Conservation (phyloP, 768 basidiomycete genomes). For the Boletus subparvulus region DNA sequence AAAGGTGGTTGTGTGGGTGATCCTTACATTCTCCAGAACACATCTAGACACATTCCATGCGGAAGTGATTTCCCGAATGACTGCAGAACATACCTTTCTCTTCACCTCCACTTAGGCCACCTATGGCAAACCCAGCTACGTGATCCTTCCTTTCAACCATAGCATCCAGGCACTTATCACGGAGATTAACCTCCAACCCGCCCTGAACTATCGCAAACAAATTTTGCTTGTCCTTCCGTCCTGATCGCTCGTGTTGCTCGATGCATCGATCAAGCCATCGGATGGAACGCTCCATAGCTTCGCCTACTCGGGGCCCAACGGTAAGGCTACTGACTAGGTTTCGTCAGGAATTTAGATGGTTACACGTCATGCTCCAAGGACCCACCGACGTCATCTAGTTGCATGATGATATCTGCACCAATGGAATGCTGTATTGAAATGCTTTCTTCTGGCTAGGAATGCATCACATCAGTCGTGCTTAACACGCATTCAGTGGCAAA, state of each 20-base stretch:
- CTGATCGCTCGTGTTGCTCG: conserved; percentile 65
- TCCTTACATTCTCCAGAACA: conserved; percentile 82
- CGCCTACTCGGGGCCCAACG: conserved; percentile 74
- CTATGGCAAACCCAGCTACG: conserved; percentile 91
- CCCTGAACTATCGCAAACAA: conserved; percentile 93
- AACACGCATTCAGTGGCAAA: conserved; percentile 17
- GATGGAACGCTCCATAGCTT: conserved; percentile 86
- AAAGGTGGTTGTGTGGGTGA: neutral
- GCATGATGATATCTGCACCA: conserved; percentile 94
- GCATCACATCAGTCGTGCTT: conserved; percentile 3
- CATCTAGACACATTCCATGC: conserved; percentile 44
- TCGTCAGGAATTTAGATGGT: conserved; percentile 1
- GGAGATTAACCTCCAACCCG: conserved; percentile 68
- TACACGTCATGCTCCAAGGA: conserved; percentile 3
- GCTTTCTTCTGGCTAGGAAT: conserved; percentile 78
- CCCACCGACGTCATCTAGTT: conserved; percentile 87
- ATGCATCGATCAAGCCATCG: conserved; percentile 93
- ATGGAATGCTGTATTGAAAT: conserved; percentile 89
- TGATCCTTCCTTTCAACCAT: conserved; percentile 74
- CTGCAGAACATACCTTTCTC: conserved; percentile 63
- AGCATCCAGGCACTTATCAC: conserved; percentile 74
- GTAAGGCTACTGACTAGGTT: conserved; percentile 73
- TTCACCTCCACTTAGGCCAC: conserved; percentile 88
- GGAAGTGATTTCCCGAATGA: conserved; percentile 6
- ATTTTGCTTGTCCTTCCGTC: conserved; percentile 67